phyloP scores from a whole-genome alignment of 2,329 filamentous ascomycete species.

The Colletotrichum camelliae region DNA sequence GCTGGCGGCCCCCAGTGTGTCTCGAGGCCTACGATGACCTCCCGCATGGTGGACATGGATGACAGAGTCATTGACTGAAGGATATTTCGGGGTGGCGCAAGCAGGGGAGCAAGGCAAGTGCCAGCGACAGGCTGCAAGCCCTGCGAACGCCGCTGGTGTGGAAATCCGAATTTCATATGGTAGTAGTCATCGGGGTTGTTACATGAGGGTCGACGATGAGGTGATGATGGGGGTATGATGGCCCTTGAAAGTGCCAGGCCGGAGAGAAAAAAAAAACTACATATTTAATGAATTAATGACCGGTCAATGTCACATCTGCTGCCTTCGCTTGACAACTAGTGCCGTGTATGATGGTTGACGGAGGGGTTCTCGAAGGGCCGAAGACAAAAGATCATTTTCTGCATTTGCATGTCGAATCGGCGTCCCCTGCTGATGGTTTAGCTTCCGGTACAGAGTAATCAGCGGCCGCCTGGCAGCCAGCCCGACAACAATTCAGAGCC shows the following conservation, averaged over 20 bases:
- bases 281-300: neutral
- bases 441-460: neutral
- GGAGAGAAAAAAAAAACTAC: neutral
- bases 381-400: conserved; percentile 18
- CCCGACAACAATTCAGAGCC: neutral
- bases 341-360: neutral
- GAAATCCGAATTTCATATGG: neutral
- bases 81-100: neutral
- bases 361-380: conserved; percentile 5
- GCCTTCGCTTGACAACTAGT: conserved; percentile 5
- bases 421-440: neutral
- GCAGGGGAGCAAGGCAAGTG: neutral
- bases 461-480: neutral
- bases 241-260: neutral
- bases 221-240: neutral
- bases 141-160: neutral
- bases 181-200: neutral
- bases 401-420: neutral
- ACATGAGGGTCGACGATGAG: neutral
- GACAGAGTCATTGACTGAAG: neutral
- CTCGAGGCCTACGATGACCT: conserved; percentile 8
- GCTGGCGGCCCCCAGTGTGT: neutral
- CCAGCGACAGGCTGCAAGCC: neutral
- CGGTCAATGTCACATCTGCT: neutral
- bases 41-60: neutral